These are phyloP conservation scores for Porcisia deanei DNA, from an alignment of 208 protist genomes.

Conservation along the genomic window DNA sequence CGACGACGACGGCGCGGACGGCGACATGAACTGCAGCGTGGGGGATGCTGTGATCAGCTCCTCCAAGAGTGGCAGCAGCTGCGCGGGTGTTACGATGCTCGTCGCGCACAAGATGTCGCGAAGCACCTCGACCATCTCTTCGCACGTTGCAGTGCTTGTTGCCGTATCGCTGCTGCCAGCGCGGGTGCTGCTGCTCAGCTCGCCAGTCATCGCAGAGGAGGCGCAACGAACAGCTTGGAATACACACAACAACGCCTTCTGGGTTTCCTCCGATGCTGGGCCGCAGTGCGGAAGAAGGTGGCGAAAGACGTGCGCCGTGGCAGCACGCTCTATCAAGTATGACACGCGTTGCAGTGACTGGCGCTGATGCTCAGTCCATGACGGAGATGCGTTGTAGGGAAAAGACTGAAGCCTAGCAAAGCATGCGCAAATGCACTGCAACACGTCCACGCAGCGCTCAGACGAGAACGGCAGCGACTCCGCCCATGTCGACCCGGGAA, in stretches of 20 bases:
- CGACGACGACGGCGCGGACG: neutral
- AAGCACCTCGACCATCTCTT: constrained; percentile 63
- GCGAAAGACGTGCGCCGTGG: constrained; percentile 49
- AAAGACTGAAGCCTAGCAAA: constrained; percentile 35
- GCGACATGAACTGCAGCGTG: constrained; percentile 19
- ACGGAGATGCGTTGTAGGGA: neutral
- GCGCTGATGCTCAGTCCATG: constrained; percentile 3
- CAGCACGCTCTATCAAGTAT: constrained; percentile 55
- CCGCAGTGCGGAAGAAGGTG: constrained; percentile 53
- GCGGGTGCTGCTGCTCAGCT: neutral
- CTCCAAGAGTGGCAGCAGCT: constrained; percentile 53
- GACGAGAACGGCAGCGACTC: constrained; percentile 38
- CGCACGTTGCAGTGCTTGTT: constrained; percentile 34
- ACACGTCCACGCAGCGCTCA: constrained; percentile 41
- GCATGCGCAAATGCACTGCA: constrained; percentile 46
- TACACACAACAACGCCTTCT: constrained; percentile 30
- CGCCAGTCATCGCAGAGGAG: neutral
- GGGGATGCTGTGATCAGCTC: constrained; percentile 44
- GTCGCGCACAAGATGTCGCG: constrained; percentile 51
- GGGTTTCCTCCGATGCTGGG: neutral
- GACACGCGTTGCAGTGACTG: constrained; percentile 36
- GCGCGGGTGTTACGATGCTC: constrained; percentile 39
- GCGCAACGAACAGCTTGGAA: constrained; percentile 44
- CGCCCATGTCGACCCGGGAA: neutral
- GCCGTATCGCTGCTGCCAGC: neutral